A percentile compares a stretch with the other conserved stretches of the same genome.
phyloP scores from a whole-genome alignment of 1,139 yeast genomes.

The Geotrichum bryndzae region DNA sequence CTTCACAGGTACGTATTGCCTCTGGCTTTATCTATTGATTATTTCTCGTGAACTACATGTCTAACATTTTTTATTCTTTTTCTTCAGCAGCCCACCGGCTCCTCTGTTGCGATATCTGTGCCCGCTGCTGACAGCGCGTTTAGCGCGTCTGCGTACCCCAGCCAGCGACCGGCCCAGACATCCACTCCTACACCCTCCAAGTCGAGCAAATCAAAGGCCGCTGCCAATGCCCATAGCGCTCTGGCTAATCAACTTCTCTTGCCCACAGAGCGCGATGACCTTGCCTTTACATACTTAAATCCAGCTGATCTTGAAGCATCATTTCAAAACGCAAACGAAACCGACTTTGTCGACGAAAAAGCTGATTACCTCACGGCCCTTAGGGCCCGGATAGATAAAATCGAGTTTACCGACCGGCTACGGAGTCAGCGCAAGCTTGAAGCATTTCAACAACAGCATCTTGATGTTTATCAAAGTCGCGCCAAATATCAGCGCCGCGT shows the following conservation, averaged over 20 bases:
- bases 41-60: background rate
- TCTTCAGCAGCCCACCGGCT: background rate
- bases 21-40: background rate
- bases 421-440: background rate
- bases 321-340: conserved; percentile 4
- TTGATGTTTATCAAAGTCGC: background rate
- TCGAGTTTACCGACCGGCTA: background rate
- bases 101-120: background rate
- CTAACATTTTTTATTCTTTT: background rate
- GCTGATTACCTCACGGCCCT: background rate
- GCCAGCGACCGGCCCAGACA: background rate
- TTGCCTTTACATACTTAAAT: background rate
- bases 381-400: background rate
- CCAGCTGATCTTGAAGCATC: conserved; percentile 5
- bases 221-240: background rate
- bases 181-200: background rate
- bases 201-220: background rate
- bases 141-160: background rate
- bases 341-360: background rate
- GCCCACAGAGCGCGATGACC: background rate
- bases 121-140: background rate
- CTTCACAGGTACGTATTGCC: background rate
- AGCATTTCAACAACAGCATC: background rate
- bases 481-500: background rate
- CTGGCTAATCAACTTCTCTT: background rate